Percentiles rank a stretch among this genome's conserved stretches.
These are phyloP conservation scores for Friedmanniomyces endolithicus DNA, from an alignment of 495 filamentous ascomycete species.

Conservation along the genomic window DNA sequence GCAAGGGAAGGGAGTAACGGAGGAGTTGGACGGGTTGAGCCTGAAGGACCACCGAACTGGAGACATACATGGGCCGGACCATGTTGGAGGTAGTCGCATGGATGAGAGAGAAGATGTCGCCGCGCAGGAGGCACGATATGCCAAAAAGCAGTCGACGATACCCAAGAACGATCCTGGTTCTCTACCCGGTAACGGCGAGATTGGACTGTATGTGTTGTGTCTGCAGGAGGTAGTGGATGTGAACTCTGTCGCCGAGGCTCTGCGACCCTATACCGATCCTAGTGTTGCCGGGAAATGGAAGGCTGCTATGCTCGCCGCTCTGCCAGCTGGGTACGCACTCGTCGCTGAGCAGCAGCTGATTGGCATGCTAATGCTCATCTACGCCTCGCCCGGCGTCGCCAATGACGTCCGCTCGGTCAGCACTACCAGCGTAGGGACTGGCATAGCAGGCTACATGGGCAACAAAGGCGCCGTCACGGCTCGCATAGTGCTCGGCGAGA, in stretches of 20 bases:
- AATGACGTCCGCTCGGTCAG: slow-evolving; percentile 64
- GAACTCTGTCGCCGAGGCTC: slow-evolving; percentile 49
- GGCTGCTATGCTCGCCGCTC: slow-evolving; percentile 49
- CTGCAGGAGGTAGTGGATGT: slow-evolving; percentile 89
- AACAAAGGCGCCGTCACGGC: slow-evolving; percentile 87
- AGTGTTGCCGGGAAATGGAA: slow-evolving; percentile 65
- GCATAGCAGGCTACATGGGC: slow-evolving; percentile 80
- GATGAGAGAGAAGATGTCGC: slow-evolving; percentile 30
- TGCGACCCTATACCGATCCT: slow-evolving; percentile 63
- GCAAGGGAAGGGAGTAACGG: slow-evolving; percentile 55
- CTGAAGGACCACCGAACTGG: slow-evolving; percentile 23
- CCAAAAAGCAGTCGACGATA: slow-evolving; percentile 30
- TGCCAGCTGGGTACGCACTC: slow-evolving; percentile 65
- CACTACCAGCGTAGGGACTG: slow-evolving; percentile 69
- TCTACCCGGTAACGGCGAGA: slow-evolving; percentile 43
- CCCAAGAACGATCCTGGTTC: slow-evolving; percentile 29
- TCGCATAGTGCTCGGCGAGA: slow-evolving; percentile 77
- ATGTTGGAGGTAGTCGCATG: slow-evolving; percentile 10
- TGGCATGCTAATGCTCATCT: slow-evolving; percentile 75
- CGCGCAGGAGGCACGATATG: slow-evolving; percentile 33
- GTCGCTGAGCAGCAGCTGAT: slow-evolving; percentile 74
- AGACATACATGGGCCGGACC: slow-evolving; percentile 4
- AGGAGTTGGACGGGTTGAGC: slow-evolving; percentile 42
- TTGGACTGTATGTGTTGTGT: slow-evolving; percentile 81
- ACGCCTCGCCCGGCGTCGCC: slow-evolving; percentile 61